Evolutionary conservation across 75 land plant genomes (phyloP), one percentile per base, ranked within the genome.

Genomic region (Picea glauca): DNA sequence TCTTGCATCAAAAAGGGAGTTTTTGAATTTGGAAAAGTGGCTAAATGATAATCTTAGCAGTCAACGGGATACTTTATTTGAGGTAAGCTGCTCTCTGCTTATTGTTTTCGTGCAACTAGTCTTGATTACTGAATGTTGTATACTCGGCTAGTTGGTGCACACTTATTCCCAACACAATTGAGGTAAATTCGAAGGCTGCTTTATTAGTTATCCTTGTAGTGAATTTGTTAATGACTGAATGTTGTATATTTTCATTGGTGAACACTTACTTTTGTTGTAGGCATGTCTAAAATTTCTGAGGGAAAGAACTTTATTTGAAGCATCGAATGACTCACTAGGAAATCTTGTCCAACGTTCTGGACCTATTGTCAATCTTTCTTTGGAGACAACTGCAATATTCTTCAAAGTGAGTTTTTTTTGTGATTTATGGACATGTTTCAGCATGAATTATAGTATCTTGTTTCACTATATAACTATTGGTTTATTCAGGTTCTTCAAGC

Each of bases 1-100:
- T 15, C 18, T 87, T 86, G 98, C 99, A 63, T 91, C 91, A 7
- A 77, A 77, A 58, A 91, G 81, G 76, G 98, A 88, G 15, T 76
- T 40, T 58, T 33, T 96, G 72, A 86, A 89, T 75, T 87, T 96
- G 62, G 99, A 96, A 79, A 89, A 87, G 56, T 96, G 99, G 99
- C 78, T 96, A 65, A 82, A 61, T 78, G 87, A 88, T 57, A 91
- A 94, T 77, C 50, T 96, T 8, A 81, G 13, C 23, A 79, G 80
- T 26, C 84, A 96, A 77, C 90, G 85, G 75, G 95, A 88, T 72
- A 32, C 79, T 21, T 92, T 96, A 72, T 88, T 88, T 82, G 89
- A 94, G 98, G 99, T 93, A 80, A 76, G 35, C 18, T 78, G 35
- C 59, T 58, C 13, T 54, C 14, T 74, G 2, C 15, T 14, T 21